phyloP scores from a whole-genome alignment of 2,329 filamentous ascomycete genomes.

The Camillea tinctor region DNA sequence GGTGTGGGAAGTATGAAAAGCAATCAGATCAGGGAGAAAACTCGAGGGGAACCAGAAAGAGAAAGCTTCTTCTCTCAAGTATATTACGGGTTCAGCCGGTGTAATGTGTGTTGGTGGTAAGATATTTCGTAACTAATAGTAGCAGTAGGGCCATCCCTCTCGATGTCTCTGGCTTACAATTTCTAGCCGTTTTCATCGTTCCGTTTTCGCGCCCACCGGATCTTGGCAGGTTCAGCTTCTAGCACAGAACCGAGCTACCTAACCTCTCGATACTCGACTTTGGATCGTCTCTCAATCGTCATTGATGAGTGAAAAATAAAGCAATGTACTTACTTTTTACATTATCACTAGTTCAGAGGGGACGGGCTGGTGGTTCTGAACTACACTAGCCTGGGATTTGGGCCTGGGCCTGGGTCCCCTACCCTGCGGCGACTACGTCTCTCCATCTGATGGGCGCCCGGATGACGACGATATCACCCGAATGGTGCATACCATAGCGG shows the following conservation, averaged over 20 bases:
- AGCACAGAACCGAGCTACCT: background rate
- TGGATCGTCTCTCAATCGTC: background rate
- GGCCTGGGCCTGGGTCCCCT: too few relatives aligned
- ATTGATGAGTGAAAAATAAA: background rate
- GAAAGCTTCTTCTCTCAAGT: background rate
- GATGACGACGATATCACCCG: slow-evolving; percentile 24
- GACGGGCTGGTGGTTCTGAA: too few relatives aligned
- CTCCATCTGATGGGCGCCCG: too few relatives aligned
- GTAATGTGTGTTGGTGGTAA: background rate
- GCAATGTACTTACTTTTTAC: too few relatives aligned
- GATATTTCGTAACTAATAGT: background rate
- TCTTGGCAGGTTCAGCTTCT: slow-evolving; percentile 11
- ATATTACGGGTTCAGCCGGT: slow-evolving; percentile 4
- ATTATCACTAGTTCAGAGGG: too few relatives aligned
- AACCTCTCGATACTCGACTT: background rate
- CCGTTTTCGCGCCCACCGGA: slow-evolving; percentile 17
- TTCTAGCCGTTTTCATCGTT: background rate
- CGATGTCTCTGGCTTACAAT: background rate
- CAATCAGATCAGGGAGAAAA: slow-evolving; percentile 1
- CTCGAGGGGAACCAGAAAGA: background rate
- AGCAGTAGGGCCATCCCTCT: too few relatives aligned
- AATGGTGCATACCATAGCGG: slow-evolving; percentile 23
- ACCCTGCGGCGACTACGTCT: too few relatives aligned
- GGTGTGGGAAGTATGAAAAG: slow-evolving; percentile 7
- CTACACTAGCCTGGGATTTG: too few relatives aligned